Percentiles rank a stretch among this genome's conserved stretches.
Evolutionary conservation across 306 rosid genomes (phyloP).

Genomic region (Inga laurina): DNA sequence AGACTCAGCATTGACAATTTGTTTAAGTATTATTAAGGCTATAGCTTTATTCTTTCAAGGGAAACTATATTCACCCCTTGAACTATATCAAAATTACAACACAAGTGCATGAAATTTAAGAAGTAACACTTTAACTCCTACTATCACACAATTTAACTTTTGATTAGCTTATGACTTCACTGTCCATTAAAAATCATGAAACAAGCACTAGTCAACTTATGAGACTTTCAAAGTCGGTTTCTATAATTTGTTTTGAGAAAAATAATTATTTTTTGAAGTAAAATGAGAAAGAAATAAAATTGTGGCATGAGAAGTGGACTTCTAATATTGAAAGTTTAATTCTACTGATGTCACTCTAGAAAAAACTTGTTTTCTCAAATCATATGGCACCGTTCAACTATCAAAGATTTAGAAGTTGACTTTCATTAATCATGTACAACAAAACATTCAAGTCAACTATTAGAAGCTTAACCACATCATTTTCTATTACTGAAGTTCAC

Average conservation of each 20-base stretch:
- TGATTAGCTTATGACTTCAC: neutral
- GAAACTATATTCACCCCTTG: neutral
- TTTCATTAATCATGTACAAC: neutral
- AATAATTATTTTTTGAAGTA: neutral
- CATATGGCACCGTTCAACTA: neutral
- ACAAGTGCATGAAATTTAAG: neutral
- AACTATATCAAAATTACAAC: neutral
- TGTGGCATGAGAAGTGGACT: neutral
- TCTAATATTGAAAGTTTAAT: neutral
- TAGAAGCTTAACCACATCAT: neutral
- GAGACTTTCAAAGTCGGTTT: neutral
- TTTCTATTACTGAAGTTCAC: neutral
- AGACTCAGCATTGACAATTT: neutral
- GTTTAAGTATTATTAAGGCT: neutral
- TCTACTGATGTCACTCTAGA: neutral
- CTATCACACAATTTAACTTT: neutral
- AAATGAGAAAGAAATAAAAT: neutral
- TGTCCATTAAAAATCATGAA: neutral
- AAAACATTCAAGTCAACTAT: neutral
- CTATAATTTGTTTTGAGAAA: neutral
- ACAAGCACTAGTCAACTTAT: neutral
- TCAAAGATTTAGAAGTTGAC: neutral
- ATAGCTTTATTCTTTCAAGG: neutral
- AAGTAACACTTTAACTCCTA: neutral
- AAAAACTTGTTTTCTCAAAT: neutral